phyloP scores from a whole-genome alignment of 805 yeast species.

The Candida hungchunana region DNA sequence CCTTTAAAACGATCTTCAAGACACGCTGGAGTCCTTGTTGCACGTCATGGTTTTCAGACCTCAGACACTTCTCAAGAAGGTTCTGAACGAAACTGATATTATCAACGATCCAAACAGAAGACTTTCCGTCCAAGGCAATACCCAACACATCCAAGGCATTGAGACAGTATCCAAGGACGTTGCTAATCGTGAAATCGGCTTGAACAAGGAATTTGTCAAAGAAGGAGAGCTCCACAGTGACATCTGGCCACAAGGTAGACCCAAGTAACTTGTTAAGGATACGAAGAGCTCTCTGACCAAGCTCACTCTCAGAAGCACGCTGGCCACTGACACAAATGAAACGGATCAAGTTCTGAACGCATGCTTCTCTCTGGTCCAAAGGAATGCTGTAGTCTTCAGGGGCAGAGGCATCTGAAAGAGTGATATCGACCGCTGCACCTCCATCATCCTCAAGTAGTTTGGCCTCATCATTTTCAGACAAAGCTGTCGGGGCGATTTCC shows the following conservation, averaged over 20 bases:
- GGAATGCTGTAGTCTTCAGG: slow-evolving; percentile 59
- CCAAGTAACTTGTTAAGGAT: slow-evolving; percentile 70
- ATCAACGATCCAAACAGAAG: slow-evolving; percentile 71
- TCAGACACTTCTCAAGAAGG: slow-evolving; percentile 74
- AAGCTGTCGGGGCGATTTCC: slow-evolving; percentile 29
- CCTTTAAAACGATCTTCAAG: slow-evolving; percentile 60
- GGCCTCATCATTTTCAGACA: slow-evolving; percentile 29
- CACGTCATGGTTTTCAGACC: slow-evolving; percentile 78
- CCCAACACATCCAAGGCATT: slow-evolving; percentile 89
- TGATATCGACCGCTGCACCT: slow-evolving; percentile 20
- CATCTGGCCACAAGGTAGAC: slow-evolving; percentile 80
- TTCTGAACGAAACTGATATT: slow-evolving; percentile 67
- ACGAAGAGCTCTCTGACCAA: slow-evolving; percentile 78
- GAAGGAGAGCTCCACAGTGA: slow-evolving; percentile 77
- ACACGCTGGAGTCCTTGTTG: slow-evolving; percentile 82
- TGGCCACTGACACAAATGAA: slow-evolving; percentile 84
- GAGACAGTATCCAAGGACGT: slow-evolving; percentile 71
- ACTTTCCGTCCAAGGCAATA: slow-evolving; percentile 75
- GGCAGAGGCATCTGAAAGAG: slow-evolving; percentile 38
- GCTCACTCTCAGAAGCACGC: slow-evolving; percentile 75
- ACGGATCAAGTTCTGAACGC: slow-evolving; percentile 82
- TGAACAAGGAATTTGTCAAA: slow-evolving; percentile 84
- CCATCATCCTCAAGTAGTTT: slow-evolving; percentile 13
- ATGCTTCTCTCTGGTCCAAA: slow-evolving; percentile 78
- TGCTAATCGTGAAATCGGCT: slow-evolving; percentile 66